These are phyloP conservation scores for Fusarium duplospermum DNA, from an alignment of 2,329 filamentous ascomycete species.

Conservation along the genomic window DNA sequence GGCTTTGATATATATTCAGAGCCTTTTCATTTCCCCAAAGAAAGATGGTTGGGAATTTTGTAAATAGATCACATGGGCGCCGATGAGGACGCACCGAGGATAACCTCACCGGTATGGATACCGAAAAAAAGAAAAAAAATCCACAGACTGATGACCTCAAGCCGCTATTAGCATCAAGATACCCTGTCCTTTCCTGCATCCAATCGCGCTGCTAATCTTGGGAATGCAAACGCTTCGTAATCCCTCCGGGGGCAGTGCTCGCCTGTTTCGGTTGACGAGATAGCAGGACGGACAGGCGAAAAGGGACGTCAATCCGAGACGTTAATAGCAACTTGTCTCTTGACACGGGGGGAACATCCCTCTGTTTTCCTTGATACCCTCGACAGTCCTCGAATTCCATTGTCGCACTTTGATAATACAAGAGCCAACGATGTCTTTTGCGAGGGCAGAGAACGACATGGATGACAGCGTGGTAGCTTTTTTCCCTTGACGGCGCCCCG, in stretches of 20 bases:
- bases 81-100: not conserved
- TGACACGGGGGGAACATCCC: not conserved
- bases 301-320: constrained; percentile 3
- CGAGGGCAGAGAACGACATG: constrained; percentile 32
- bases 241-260: constrained; percentile 29
- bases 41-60: not conserved
- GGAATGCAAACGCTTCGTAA: constrained; percentile 27
- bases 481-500: constrained; percentile 33
- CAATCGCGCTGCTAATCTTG: constrained; percentile 15
- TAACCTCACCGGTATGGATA: not conserved
- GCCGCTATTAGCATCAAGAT: not conserved
- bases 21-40: not conserved
- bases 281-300: not conserved
- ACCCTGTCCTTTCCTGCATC: not conserved
- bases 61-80: not conserved
- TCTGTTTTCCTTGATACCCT: not conserved
- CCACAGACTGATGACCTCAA: constrained; percentile 2
- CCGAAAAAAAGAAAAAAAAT: not conserved
- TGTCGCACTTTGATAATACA: not conserved
- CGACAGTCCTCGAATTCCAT: not conserved
- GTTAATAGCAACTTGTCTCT: not conserved
- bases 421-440: constrained; percentile 1
- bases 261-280: constrained; percentile 22
- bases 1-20: not conserved
- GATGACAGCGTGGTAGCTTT: constrained; percentile 29